Evolutionary conservation across 1,284 basidiomycete species (phyloP).

Genomic region (Schizopora paradoxa): DNA sequence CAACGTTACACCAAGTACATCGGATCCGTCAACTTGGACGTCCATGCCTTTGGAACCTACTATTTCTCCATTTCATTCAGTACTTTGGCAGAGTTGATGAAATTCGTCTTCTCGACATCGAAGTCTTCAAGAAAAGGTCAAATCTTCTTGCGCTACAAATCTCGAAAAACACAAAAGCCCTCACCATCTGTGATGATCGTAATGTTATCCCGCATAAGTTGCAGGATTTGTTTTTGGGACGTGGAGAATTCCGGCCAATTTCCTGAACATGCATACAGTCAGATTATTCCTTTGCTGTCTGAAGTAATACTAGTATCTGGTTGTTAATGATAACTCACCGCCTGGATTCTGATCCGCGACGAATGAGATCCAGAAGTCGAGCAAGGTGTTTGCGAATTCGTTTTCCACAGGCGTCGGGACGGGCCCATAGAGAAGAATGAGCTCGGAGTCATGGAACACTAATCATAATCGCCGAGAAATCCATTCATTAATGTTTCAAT

Average conservation of each 20-base stretch:
- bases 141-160: background rate
- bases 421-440: slow-evolving; percentile 21
- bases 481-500: background rate
- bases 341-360: slow-evolving; percentile 23
- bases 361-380: slow-evolving; percentile 23
- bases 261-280: slow-evolving; percentile 4
- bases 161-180: slow-evolving; percentile 1
- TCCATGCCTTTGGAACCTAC: too few relatives aligned
- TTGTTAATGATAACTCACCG: slow-evolving; percentile 16
- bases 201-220: slow-evolving; percentile 24
- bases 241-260: slow-evolving; percentile 22
- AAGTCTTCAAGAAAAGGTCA: slow-evolving; percentile 31
- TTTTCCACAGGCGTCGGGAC: slow-evolving; percentile 17
- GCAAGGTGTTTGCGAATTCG: slow-evolving; percentile 20
- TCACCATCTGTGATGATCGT: slow-evolving; percentile 24
- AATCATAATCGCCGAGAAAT: background rate
- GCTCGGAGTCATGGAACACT: slow-evolving; percentile 21
- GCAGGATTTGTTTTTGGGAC: slow-evolving; percentile 19
- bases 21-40: too few relatives aligned
- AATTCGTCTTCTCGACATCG: slow-evolving; percentile 35
- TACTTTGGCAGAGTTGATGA: slow-evolving; percentile 35
- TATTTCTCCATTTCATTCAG: slow-evolving; percentile 43
- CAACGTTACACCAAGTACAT: too few relatives aligned
- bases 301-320: background rate
- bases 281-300: background rate